Base-by-base conservation (phyloP, 176 grass and related monocot species). In the Cocos nucifera region DNA sequence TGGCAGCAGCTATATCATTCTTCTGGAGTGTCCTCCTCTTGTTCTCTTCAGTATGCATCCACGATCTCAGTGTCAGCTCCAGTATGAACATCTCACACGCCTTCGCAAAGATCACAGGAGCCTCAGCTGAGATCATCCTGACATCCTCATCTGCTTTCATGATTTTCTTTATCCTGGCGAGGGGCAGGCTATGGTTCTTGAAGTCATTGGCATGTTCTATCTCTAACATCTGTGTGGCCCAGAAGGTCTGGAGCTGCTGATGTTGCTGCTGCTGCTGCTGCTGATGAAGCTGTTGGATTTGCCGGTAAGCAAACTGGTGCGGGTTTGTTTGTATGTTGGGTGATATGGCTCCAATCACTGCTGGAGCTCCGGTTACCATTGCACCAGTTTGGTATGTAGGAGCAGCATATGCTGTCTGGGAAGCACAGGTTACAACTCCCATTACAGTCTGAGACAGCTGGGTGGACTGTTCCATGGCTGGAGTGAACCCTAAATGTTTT, bases 41-140 rank as follows among this genome's bases (percentile, higher is more conserved):
- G 61, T 67, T 71, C 64, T 74, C 79, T 27, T 77, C 76, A 4
- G 76, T 77, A 53, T 85, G 75, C 51, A 73, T 77, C 87, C 82
- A 77, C 0, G 82, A 44, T 17, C 82, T 70, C 50, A 82, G 63
- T 0, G 88, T 91, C 17, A 91, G 73, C 61, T 92, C 88, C 15
- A 86, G 70, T 50, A 92, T 83, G 82, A 92, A 86, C 69, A 86
- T 78, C 80, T 86, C 83, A 2, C 83, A 86, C 16, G 88, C 79
- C 69, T 80, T 83, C 14, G 88, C 79, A 6, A 86, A 86, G 19
- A 90, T 56, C 5, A 75, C 83, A 3, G 79, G 79, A 0, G 61
- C 83, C 73, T 91, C 87, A 0, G 76, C 79, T 0, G 83, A 78
- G 56, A 91, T 78, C 87, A 86, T 86, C 19, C 56, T 55, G 25